Evolutionary conservation across 768 basidiomycete species (phyloP).

Genomic region (Tricholoma hemisulphureum): DNA sequence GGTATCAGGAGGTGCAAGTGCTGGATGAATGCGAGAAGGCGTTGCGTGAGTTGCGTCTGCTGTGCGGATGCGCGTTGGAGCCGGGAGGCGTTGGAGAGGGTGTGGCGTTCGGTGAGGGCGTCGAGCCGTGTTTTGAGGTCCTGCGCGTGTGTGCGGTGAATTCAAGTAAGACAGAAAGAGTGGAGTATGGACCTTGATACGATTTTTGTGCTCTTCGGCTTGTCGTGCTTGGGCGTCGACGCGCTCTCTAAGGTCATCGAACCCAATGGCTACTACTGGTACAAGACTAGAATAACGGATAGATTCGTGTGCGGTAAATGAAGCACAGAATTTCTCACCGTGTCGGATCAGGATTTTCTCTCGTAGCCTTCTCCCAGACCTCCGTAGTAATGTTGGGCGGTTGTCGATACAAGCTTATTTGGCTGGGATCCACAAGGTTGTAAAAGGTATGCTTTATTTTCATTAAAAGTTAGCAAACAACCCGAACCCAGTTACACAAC

Average conservation of each 20-base stretch:
- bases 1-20: slow-evolving; percentile 81
- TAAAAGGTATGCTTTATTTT: slow-evolving; percentile 74
- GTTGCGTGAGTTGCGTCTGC: slow-evolving; percentile 70
- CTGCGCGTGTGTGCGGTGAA: slow-evolving; percentile 33
- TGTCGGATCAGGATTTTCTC: slow-evolving; percentile 79
- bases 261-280: slow-evolving; percentile 77
- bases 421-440: slow-evolving; percentile 72
- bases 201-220: slow-evolving; percentile 64
- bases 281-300: slow-evolving; percentile 51
- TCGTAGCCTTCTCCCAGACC: slow-evolving; percentile 74
- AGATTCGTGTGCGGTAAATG: background rate
- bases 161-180: slow-evolving; percentile 1
- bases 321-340: slow-evolving; percentile 46
- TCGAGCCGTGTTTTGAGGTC: slow-evolving; percentile 68
- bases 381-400: slow-evolving; percentile 74
- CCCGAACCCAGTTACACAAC: background rate
- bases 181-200: slow-evolving; percentile 46
- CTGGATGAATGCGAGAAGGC: slow-evolving; percentile 66
- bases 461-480: background rate
- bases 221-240: slow-evolving; percentile 73
- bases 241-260: slow-evolving; percentile 76
- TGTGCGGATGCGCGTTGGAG: slow-evolving; percentile 58
- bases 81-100: slow-evolving; percentile 65
- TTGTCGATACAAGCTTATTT: slow-evolving; percentile 64
- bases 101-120: slow-evolving; percentile 59